phyloP scores from a whole-genome alignment of 208 protist species.

The Leptomonas seymouri region DNA sequence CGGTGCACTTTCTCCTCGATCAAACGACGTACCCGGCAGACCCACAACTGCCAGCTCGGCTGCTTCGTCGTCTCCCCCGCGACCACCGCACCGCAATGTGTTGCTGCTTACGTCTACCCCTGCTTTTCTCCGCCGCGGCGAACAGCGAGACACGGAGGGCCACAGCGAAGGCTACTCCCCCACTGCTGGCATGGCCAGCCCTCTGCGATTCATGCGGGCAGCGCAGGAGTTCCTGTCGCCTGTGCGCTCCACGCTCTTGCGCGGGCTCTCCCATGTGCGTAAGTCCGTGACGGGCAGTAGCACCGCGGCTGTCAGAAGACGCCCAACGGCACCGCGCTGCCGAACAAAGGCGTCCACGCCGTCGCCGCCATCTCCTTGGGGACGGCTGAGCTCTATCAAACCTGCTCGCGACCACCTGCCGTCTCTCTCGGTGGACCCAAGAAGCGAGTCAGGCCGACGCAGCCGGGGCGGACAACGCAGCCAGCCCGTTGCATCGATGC shows the following conservation, averaged over 20 bases:
- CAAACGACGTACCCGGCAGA: background rate
- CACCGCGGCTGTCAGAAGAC: background rate
- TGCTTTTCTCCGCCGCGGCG: conserved; percentile 23
- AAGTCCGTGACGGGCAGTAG: conserved; percentile 30
- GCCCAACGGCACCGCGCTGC: background rate
- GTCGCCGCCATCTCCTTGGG: conserved; percentile 9
- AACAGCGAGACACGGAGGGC: conserved; percentile 8
- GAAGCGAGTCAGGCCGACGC: background rate
- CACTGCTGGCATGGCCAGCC: background rate
- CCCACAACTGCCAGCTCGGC: background rate
- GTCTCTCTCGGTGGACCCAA: background rate
- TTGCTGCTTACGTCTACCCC: conserved; percentile 48
- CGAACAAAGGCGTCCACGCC: background rate
- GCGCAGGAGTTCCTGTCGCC: conserved; percentile 27
- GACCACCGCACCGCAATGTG: conserved; percentile 22
- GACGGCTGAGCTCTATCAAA: conserved; percentile 25
- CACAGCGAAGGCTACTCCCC: background rate
- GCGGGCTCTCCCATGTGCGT: conserved; percentile 56
- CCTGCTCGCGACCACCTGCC: conserved; percentile 6
- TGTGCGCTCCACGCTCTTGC: conserved; percentile 25
- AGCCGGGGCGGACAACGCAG: background rate
- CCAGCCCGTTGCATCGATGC: background rate
- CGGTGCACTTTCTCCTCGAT: background rate
- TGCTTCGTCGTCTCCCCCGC: conserved; percentile 6
- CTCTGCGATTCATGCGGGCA: conserved; percentile 19